Conservation (phyloP, 345 rosid species). For the Cardamine chenopodiifolia region DNA sequence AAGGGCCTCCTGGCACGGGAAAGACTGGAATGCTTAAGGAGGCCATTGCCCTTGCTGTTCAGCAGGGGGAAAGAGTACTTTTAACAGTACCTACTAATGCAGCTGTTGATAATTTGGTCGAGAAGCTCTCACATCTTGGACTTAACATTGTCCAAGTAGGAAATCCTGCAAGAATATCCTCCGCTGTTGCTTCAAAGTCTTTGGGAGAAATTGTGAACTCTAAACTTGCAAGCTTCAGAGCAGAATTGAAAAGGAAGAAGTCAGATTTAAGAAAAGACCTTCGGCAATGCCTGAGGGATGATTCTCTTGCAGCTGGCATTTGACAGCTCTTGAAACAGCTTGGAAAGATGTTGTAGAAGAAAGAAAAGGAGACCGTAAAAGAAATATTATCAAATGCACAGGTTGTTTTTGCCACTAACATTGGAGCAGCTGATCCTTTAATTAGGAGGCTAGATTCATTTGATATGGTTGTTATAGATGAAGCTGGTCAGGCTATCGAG, state of each 20-base stretch:
- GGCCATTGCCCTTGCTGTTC: constrained; percentile 68
- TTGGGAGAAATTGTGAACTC: constrained; percentile 79
- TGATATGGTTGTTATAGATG: constrained; percentile 93
- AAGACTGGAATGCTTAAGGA: constrained; percentile 92
- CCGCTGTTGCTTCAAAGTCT: constrained; percentile 84
- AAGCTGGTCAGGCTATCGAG: constrained; percentile 97
- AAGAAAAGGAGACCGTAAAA: constrained; percentile 86
- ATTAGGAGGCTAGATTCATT: constrained; percentile 72
- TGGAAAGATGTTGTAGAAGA: constrained; percentile 78
- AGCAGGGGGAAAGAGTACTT: constrained; percentile 90
- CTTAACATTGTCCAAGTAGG: constrained; percentile 86
- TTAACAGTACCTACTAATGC: constrained; percentile 97
- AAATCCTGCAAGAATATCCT: constrained; percentile 91
- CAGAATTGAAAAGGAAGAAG: constrained; percentile 84
- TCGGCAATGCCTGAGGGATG: constrained; percentile 77
- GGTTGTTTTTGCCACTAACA: constrained; percentile 92
- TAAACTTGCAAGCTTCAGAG: constrained; percentile 62
- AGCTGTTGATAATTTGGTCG: constrained; percentile 96
- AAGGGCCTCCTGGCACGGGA: constrained; percentile 98
- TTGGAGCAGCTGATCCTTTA: constrained; percentile 94
- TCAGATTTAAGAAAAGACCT: constrained; percentile 87
- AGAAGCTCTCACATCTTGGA: constrained; percentile 71
- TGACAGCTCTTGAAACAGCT: constrained; percentile 96
- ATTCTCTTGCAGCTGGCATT: constrained; percentile 94
- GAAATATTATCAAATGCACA: constrained; percentile 81